Evolutionary conservation across 495 filamentous ascomycete species (phyloP), one percentile per base, ranked within the genome.

Genomic region (Hapsidospora chrysogenum): DNA sequence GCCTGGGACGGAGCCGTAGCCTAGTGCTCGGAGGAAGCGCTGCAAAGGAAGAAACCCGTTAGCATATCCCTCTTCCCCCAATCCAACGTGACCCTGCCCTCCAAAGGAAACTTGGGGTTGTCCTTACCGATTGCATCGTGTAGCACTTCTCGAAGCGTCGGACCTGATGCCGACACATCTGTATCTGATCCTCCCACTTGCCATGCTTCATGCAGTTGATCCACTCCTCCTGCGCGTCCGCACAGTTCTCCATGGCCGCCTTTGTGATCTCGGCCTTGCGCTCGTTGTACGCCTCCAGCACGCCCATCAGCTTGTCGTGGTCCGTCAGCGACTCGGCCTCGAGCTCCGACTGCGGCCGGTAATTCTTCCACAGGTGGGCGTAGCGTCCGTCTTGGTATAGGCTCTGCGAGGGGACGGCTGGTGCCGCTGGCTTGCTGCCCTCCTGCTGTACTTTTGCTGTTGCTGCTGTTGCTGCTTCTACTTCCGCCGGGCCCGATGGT

Each of bases 191-290:
- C 33, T 51, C 48, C 54, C 63, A 66, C 16, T 57, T 60, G 23
- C 85, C 84, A 28, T 57, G 62, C 37, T 64, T 59, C 58, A 82
- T 92, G 60, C 89, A 97, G 2, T 73, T 60, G 33, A 67, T 66
- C 57, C 86, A 68, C 17, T 67, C 74, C 44, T 75, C 57, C 54
- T 93, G 79, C 56, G 95, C 85, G 36, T 82, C 42, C 0, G 84
- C 78, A 60, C 89, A 97, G 53, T 95, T 97, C 60, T 96, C 92
- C 43, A 92, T 60, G 10, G 89, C 89, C 6, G 80, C 82, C 14
- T 70, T 66, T 14, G 81, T 80, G 35, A 96, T 83, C 36, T 68
- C 63, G 14, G 69, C 70, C 45, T 77, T 80, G 39, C 84, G 79
- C 48, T 80, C 70, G 54, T 92, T 92, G 65, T 77, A 85, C 16